Conservation (phyloP, 2,329 filamentous ascomycete species). For the Aspergillus ochraceus region DNA sequence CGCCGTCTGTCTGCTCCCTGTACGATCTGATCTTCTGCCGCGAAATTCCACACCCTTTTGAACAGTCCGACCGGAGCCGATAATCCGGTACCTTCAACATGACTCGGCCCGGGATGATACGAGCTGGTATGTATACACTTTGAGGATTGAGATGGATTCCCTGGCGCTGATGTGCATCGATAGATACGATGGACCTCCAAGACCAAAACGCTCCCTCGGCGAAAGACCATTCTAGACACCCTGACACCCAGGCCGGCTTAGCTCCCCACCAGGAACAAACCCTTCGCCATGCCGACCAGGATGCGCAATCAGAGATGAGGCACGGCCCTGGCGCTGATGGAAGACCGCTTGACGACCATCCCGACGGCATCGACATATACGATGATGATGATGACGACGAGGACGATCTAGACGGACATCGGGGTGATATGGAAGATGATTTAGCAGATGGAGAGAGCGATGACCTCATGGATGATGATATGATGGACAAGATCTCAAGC, state of each 20-base stretch:
- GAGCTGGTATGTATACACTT: slow-evolving; percentile 41
- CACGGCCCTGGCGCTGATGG: slow-evolving; percentile 63
- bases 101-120: slow-evolving; percentile 47
- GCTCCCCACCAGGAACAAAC: slow-evolving; percentile 85
- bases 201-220: slow-evolving; percentile 78
- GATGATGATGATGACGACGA: slow-evolving; percentile 38
- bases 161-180: slow-evolving; percentile 1
- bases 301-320: slow-evolving; percentile 70
- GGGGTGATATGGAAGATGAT: slow-evolving; percentile 47
- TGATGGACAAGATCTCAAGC: slow-evolving; percentile 98
- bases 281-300: slow-evolving; percentile 75
- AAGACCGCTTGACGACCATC: slow-evolving; percentile 44
- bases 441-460: slow-evolving; percentile 64
- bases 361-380: slow-evolving; percentile 33
- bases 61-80: not conserved
- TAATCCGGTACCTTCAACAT: slow-evolving; percentile 27
- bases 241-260: slow-evolving; percentile 55
- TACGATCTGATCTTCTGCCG: slow-evolving; percentile 20
- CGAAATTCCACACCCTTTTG: slow-evolving; percentile 10
- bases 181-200: slow-evolving; percentile 95
- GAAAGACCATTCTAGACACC: slow-evolving; percentile 70
- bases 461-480: slow-evolving; percentile 80
- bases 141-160: not conserved
- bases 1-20: not conserved
- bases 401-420: slow-evolving; percentile 17